phyloP scores from a whole-genome alignment of 2,329 filamentous ascomycete species.

The Pseudogymnoascus sp. region DNA sequence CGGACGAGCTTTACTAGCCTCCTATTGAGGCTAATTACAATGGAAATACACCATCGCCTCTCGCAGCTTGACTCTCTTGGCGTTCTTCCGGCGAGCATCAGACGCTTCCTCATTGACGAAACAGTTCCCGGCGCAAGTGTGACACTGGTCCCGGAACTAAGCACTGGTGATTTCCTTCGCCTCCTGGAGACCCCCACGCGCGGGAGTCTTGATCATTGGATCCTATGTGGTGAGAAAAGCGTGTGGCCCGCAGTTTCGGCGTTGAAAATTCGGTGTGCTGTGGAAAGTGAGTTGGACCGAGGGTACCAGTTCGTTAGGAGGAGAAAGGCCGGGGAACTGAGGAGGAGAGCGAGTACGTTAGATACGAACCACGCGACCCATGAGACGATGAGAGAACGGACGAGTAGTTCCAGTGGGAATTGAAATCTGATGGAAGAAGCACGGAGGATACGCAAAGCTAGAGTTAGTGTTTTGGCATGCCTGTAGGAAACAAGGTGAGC shows the following conservation, averaged over 20 bases:
- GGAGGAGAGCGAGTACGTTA: slow-evolving; percentile 25
- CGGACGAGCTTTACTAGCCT: slow-evolving; percentile 49
- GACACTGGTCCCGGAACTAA: slow-evolving; percentile 74
- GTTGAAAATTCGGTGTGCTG: slow-evolving; percentile 68
- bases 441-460: slow-evolving; percentile 2
- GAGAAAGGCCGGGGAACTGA: slow-evolving; percentile 27
- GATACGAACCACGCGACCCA: slow-evolving; percentile 22
- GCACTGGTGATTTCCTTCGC: slow-evolving; percentile 61
- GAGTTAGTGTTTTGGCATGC: not conserved
- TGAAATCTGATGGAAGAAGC: slow-evolving; percentile 9
- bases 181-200: slow-evolving; percentile 76
- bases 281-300: slow-evolving; percentile 81
- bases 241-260: slow-evolving; percentile 87
- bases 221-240: slow-evolving; percentile 70
- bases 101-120: slow-evolving; percentile 75
- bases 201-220: slow-evolving; percentile 75
- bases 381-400: slow-evolving; percentile 20
- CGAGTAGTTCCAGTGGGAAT: slow-evolving; percentile 22
- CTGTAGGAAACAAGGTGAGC: not conserved
- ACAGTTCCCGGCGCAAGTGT: slow-evolving; percentile 68
- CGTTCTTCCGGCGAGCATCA: slow-evolving; percentile 58
- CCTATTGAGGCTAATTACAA: slow-evolving; percentile 57
- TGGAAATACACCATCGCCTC: slow-evolving; percentile 73
- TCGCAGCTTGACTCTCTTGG: slow-evolving; percentile 72
- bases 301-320: slow-evolving; percentile 74